Percentiles rank a stretch among this genome's conserved stretches.
phyloP scores from a whole-genome alignment of 2,329 filamentous ascomycete genomes.

The Lasiodiplodia sp. region DNA sequence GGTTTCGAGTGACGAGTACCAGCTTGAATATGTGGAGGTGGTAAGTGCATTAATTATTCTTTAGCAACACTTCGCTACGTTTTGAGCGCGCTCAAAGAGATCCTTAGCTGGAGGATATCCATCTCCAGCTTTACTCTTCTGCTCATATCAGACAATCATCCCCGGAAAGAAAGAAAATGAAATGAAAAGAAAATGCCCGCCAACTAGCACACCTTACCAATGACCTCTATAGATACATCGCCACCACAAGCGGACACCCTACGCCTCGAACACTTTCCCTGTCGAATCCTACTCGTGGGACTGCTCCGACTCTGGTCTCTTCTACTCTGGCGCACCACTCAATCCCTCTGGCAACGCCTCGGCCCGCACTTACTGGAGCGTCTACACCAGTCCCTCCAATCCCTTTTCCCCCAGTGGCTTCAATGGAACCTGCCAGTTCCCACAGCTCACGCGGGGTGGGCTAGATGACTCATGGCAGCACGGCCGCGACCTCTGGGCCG shows the following conservation, averaged over 20 bases:
- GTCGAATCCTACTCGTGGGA: slow-evolving; percentile 75
- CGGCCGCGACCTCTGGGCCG: slow-evolving; percentile 76
- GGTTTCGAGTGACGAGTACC: slow-evolving; percentile 69
- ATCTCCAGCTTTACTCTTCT: no score
- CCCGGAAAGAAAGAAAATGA: no score
- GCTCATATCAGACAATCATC: no score
- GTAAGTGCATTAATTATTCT: not conserved
- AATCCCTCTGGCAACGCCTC: slow-evolving; percentile 54
- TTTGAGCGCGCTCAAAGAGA: no score
- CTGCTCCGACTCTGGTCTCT: slow-evolving; percentile 74
- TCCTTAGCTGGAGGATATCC: no score
- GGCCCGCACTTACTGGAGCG: slow-evolving; percentile 70
- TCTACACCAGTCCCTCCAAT: slow-evolving; percentile 68
- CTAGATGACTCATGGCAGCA: slow-evolving; percentile 79
- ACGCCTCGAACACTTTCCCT: slow-evolving; percentile 79
- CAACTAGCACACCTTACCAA: not conserved
- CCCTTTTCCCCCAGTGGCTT: slow-evolving; percentile 72
- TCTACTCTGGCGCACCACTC: slow-evolving; percentile 70
- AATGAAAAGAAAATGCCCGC: no score
- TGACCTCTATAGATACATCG: slow-evolving; percentile 69
- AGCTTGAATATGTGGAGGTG: slow-evolving; percentile 14
- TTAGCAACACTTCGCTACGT: no score
- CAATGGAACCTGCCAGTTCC: slow-evolving; percentile 79
- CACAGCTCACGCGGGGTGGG: slow-evolving; percentile 76
- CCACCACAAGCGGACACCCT: slow-evolving; percentile 85